Base-by-base conservation (phyloP, 805 yeast genomes). In the Hanseniaspora jakobsenii region DNA sequence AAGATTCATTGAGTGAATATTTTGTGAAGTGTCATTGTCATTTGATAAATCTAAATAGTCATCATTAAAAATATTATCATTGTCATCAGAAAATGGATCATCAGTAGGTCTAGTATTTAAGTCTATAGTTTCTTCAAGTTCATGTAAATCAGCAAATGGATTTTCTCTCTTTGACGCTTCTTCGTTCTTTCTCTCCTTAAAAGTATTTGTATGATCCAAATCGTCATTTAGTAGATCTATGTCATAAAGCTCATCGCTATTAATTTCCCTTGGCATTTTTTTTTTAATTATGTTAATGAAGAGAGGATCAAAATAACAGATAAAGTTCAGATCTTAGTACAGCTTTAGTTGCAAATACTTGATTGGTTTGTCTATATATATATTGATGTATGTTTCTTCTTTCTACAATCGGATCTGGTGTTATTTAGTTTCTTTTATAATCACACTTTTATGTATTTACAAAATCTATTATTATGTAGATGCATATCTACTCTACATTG, bases 211-310 rank as follows among this genome's bases (percentile, higher is more conserved):
- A 50, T 38, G 46, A 28, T 48, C 48, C n/a, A 50, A 37, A 18
- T 48, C 38, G 45, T 55, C 53, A 35, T 55, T 57, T n/a, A 64
- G 50, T 38, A 66, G 54, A 48, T 65, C 69, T 17, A 66, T 57
- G 49, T 66, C 70, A 43, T 65, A 66, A 19, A 66, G 52, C 27
- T 68, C 61, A 47, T 62, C 60, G 6, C 58, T 52, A 18, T 41
- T 19, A 21, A 3, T 36, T n/a, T 12, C 32, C 12, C 24, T n/a
- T 24, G 27, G 27, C 10, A 24, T 24, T 24, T 6, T 24, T 24
- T 24, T 24, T n/a, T n/a, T n/a, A n/a, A n/a, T n/a, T n/a, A n/a
- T n/a, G n/a, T n/a, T n/a, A n/a, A n/a, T n/a, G n/a, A n/a, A n/a
- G n/a, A n/a, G n/a, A n/a, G n/a, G n/a, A n/a, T n/a, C n/a, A n/a